These are phyloP conservation scores for Haplosporangium gracile DNA, from an alignment of 192 early-diverging fungal species.

Conservation along the genomic window DNA sequence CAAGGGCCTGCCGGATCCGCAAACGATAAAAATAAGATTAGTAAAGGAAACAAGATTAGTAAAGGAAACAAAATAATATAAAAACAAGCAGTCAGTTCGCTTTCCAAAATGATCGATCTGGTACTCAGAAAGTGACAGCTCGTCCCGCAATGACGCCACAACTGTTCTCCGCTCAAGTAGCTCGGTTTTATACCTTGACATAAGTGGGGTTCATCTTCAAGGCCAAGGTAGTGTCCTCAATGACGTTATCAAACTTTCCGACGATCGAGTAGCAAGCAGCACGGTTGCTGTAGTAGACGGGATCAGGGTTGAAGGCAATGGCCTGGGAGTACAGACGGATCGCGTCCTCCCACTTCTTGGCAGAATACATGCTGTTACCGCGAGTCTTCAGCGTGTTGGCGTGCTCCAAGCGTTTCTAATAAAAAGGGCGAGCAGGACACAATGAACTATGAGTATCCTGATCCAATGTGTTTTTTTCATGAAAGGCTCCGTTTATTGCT, in stretches of 20 bases:
- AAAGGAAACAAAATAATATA: constrained; percentile 41
- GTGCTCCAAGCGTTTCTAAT: constrained; percentile 69
- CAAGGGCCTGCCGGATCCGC: constrained; percentile 36
- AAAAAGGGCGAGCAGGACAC: background rate
- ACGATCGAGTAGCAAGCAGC: constrained; percentile 92
- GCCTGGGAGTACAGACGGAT: constrained; percentile 92
- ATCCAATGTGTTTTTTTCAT: background rate
- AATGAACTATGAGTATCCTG: background rate
- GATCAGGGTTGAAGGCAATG: constrained; percentile 81
- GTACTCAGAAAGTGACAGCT: background rate
- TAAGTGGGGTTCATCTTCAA: constrained; percentile 88
- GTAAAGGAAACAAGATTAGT: constrained; percentile 40
- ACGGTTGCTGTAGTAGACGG: constrained; percentile 95
- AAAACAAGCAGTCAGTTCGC: constrained; percentile 7
- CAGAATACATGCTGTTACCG: constrained; percentile 90
- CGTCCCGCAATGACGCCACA: background rate
- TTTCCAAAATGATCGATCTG: background rate
- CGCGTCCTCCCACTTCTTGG: constrained; percentile 88
- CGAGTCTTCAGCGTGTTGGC: constrained; percentile 84
- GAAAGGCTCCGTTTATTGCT: background rate
- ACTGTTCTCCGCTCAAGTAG: background rate
- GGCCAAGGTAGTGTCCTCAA: constrained; percentile 89
- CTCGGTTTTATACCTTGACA: constrained; percentile 75
- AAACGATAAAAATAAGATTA: background rate
- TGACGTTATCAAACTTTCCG: constrained; percentile 78